These are phyloP conservation scores for Pestalotiopsis sp. DNA, from an alignment of 2,329 filamentous ascomycete genomes.

Conservation along the genomic window DNA sequence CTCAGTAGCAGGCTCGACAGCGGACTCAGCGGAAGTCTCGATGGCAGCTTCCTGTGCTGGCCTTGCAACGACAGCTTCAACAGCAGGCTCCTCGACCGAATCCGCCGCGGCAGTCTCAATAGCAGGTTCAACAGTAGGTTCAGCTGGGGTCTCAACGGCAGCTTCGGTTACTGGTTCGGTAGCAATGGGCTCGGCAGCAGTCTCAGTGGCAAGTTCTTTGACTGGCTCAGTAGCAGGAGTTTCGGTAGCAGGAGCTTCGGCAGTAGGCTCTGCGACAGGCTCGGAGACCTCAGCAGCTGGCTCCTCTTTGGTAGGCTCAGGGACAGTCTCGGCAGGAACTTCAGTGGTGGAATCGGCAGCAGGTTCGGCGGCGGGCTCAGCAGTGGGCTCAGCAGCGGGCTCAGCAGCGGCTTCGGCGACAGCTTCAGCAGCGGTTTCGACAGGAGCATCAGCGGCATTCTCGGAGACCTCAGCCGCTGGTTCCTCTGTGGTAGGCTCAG, in stretches of 20 bases:
- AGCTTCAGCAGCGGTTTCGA: too few relatives aligned
- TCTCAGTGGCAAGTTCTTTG: not conserved
- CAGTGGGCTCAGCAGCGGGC: too few relatives aligned
- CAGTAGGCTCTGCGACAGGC: too few relatives aligned
- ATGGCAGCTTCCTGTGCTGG: not conserved
- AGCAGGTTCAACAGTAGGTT: not conserved
- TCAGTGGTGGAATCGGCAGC: too few relatives aligned
- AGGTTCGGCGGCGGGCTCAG: too few relatives aligned
- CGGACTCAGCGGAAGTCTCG: not conserved
- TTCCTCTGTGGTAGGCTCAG: too few relatives aligned
- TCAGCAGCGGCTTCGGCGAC: too few relatives aligned
- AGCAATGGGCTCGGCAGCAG: not conserved
- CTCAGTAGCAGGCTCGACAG: not conserved
- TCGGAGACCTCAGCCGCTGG: not conserved
- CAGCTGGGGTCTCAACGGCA: not conserved
- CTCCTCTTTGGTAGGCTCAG: too few relatives aligned
- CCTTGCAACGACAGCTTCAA: not conserved
- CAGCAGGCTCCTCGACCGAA: slow-evolving; percentile 2
- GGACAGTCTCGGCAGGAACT: too few relatives aligned
- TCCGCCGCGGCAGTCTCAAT: not conserved
- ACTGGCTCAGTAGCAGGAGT: not conserved
- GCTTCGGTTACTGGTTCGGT: not conserved
- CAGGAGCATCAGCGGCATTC: too few relatives aligned
- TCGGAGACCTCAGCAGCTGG: too few relatives aligned
- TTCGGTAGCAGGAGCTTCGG: too few relatives aligned